Evolutionary conservation across 2,329 filamentous ascomycete species (phyloP).

Genomic region (Phialophora chinensis): DNA sequence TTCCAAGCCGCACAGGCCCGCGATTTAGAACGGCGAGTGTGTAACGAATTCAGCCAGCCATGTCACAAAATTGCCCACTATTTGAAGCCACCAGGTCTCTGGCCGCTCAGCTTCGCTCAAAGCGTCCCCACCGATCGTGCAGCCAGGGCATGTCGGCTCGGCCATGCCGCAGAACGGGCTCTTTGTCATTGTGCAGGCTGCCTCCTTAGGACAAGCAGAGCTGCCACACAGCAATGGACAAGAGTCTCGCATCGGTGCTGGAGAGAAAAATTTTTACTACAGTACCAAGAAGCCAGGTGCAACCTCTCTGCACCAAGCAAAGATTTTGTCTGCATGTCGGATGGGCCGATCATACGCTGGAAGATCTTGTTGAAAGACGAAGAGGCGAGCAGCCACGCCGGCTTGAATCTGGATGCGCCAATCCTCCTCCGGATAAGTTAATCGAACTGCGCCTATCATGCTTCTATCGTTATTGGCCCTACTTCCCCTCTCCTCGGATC

Average conservation of each 20-base stretch:
- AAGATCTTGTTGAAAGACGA: not conserved
- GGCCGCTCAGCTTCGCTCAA: conserved; percentile 17
- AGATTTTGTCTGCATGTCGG: not conserved
- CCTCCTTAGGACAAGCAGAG: no score
- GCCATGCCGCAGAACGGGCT: not conserved
- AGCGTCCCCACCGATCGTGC: conserved; percentile 1
- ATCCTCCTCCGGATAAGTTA: not conserved
- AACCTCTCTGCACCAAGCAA: not conserved
- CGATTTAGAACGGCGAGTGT: conserved; percentile 13
- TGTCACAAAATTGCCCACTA: conserved; percentile 6
- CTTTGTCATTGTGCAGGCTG: not conserved
- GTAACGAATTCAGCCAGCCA: conserved; percentile 18
- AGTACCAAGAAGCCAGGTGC: not conserved
- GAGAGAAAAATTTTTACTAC: not conserved
- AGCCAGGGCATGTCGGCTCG: not conserved
- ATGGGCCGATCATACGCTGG: not conserved
- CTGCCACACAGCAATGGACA: not conserved
- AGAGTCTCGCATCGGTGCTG: not conserved
- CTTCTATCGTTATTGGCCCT: not conserved
- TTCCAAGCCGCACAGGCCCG: not conserved
- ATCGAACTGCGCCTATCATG: conserved; percentile 4
- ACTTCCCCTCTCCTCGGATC: conserved; percentile 10
- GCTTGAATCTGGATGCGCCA: not conserved
- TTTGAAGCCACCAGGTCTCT: conserved; percentile 18
- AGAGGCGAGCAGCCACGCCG: not conserved